Percentiles rank a stretch among this genome's conserved stretches.
These are phyloP conservation scores for Dentiscutata heterogama DNA, from an alignment of 371 early-diverging fungal genomes.

Conservation along the genomic window DNA sequence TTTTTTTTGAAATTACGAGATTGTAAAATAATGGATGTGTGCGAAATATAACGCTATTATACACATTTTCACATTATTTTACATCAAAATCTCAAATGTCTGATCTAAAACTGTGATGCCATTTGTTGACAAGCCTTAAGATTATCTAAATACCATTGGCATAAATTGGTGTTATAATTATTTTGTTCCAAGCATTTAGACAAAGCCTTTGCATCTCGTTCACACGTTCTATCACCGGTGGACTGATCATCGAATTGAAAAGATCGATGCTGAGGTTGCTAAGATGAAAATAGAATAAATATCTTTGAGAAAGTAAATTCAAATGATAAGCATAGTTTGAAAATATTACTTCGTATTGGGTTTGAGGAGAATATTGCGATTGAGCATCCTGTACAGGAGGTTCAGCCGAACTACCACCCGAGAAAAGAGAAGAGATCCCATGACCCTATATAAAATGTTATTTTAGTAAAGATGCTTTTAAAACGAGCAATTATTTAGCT, in stretches of 20 bases:
- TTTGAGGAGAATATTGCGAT: conserved; percentile 41
- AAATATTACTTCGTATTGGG: conserved; percentile 47
- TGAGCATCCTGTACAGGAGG: conserved; percentile 48
- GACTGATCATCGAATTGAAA: conserved; percentile 51
- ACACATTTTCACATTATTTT: too few relatives aligned
- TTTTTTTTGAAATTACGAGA: too few relatives aligned
- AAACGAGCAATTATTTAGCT: background rate
- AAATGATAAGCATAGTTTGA: conserved; percentile 45
- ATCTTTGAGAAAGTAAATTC: conserved; percentile 17
- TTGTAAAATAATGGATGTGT: too few relatives aligned
- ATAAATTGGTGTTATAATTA: conserved; percentile 79
- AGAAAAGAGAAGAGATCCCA: conserved; percentile 79
- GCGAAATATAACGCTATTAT: too few relatives aligned
- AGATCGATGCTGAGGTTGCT: conserved; percentile 60
- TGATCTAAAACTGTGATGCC: conserved; percentile 53
- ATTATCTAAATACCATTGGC: conserved; percentile 90
- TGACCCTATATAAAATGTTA: conserved; percentile 60
- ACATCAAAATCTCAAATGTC: too few relatives aligned
- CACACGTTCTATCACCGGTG: conserved; percentile 66
- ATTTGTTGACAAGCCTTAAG: conserved; percentile 88
- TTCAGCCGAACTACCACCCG: conserved; percentile 63
- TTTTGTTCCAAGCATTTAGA: conserved; percentile 86
- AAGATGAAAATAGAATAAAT: conserved; percentile 48
- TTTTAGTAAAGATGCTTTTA: background rate
- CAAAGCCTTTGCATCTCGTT: conserved; percentile 87